These are phyloP conservation scores for Helminthosporium solani DNA, from an alignment of 2,329 filamentous ascomycete genomes.

Conservation along the genomic window DNA sequence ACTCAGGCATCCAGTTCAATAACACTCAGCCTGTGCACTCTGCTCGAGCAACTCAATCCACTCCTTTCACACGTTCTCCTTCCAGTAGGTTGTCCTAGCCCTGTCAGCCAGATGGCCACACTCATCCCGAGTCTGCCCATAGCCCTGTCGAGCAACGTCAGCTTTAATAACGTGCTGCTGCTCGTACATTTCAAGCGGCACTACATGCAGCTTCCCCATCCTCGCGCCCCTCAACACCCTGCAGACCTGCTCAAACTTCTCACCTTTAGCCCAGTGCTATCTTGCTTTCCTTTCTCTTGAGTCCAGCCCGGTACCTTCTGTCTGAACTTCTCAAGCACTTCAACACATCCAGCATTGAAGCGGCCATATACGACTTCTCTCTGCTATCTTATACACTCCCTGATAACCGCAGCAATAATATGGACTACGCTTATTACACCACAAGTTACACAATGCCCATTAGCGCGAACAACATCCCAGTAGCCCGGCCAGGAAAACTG, in stretches of 20 bases:
- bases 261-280: neutral
- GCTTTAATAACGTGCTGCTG: neutral
- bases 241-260: neutral
- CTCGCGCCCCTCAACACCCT: neutral
- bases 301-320: neutral
- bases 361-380: neutral
- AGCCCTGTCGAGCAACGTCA: neutral
- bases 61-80: neutral
- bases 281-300: neutral
- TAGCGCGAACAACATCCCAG: neutral
- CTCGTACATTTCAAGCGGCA: neutral
- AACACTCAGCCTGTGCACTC: neutral
- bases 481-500: neutral
- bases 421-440: neutral
- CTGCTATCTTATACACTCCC: neutral
- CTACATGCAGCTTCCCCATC: neutral
- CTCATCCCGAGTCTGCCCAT: neutral
- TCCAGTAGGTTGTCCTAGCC: neutral
- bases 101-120: neutral
- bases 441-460: neutral
- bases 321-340: neutral
- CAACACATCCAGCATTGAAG: neutral
- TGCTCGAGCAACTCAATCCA: neutral
- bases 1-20: neutral
- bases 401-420: neutral